These are phyloP conservation scores for Calocybe gangraenosa DNA, from an alignment of 768 basidiomycete genomes.

Conservation along the genomic window DNA sequence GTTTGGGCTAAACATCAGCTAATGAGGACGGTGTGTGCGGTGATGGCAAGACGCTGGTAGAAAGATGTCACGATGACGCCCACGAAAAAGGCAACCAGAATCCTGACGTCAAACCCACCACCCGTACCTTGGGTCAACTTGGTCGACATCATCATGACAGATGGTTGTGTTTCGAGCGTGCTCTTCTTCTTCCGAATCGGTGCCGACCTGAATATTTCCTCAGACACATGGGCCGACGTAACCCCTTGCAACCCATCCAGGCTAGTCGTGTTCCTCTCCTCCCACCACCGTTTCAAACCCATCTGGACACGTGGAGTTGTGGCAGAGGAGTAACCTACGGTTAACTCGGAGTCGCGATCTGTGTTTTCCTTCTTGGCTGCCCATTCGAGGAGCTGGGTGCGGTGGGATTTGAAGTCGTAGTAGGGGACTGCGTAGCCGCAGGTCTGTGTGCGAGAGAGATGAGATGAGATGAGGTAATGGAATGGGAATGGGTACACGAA, in stretches of 20 bases:
- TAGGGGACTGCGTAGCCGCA: slow-evolving; percentile 66
- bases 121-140: slow-evolving; percentile 4
- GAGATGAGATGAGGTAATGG: background rate
- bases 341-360: slow-evolving; percentile 17
- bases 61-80: slow-evolving; percentile 13
- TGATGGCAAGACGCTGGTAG: slow-evolving; percentile 10
- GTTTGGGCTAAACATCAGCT: slow-evolving; percentile 10
- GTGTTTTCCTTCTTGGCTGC: slow-evolving; percentile 46
- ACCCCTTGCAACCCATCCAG: slow-evolving; percentile 58
- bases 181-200: slow-evolving; percentile 10
- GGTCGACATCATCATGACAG: slow-evolving; percentile 2
- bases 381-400: slow-evolving; percentile 50
- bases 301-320: slow-evolving; percentile 20
- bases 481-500: background rate
- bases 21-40: slow-evolving; percentile 11
- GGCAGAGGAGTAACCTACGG: slow-evolving; percentile 19
- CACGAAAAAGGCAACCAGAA: slow-evolving; percentile 13
- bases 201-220: slow-evolving; percentile 16
- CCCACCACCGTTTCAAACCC: slow-evolving; percentile 60
- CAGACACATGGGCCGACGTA: slow-evolving; percentile 23
- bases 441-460: slow-evolving; percentile 53
- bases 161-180: background rate
- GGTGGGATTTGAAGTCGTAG: slow-evolving; percentile 54
- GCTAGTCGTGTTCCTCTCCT: slow-evolving; percentile 44
- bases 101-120: slow-evolving; percentile 9